Evolutionary conservation across 2,329 filamentous ascomycete genomes (phyloP), one percentile per base, ranked within the genome.

Genomic region (Grosmannia serpens): DNA sequence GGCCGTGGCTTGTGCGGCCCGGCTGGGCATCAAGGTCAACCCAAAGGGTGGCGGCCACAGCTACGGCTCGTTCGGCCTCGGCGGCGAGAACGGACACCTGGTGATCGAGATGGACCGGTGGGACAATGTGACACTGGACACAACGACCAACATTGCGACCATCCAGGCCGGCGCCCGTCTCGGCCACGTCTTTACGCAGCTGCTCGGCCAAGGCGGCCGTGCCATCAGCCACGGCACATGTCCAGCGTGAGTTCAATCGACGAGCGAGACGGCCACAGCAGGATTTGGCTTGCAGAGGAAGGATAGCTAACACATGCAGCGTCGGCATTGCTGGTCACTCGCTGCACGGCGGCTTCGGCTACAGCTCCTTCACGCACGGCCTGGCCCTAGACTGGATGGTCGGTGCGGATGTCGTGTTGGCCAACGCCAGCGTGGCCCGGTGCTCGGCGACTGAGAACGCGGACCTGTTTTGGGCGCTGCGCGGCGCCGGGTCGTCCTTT

Each of bases 201-300:
- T 78, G 4, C 72, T 70, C 54, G 64, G 66, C 20, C 69, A 75
- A 55, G 71, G 70, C 0, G 64, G 60, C 63, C 74, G 66, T 17
- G 77, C 74, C 2, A 68, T 81, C 4, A 69, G 74, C 29, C 77
- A 81, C 54, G 78, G 78, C n/a, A 78, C 77, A 1, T 81, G 78
- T 61, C 77, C 78, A 4, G 75, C 73, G 77, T 77, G 64, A 29
- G 44, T 58, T 15, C 2, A n/a, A n/a, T n/a, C n/a, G n/a, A n/a
- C n/a, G n/a, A n/a, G n/a, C n/a, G n/a, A n/a, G n/a, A n/a, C n/a
- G n/a, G n/a, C n/a, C 22, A 24, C 6, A 22, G 13, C 22, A 11
- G 15, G 11, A 6, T 33, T 38, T 38, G 26, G 17, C 11, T 7
- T 57, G 7, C 6, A 27, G 5, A 31, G 20, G 4, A 47, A 9